Evolutionary conservation across 2,329 filamentous ascomycete genomes (phyloP).

Genomic region (Orbilia brochopaga): DNA sequence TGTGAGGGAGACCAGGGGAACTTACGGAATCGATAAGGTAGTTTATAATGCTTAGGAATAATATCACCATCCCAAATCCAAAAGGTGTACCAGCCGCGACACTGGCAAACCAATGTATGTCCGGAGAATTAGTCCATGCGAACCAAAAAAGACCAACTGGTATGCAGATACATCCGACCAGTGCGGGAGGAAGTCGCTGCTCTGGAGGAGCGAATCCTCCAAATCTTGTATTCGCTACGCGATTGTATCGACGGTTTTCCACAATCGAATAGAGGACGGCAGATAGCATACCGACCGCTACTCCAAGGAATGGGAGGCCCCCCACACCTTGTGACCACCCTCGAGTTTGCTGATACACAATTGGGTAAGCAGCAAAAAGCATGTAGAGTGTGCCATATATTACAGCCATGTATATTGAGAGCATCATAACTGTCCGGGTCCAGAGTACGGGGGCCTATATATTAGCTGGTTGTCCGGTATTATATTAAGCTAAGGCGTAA

Average conservation of each 20-base stretch:
- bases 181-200: slow-evolving; percentile 67
- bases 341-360: slow-evolving; percentile 69
- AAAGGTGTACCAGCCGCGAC: slow-evolving; percentile 64
- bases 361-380: slow-evolving; percentile 68
- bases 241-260: slow-evolving; percentile 65
- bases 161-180: slow-evolving; percentile 68
- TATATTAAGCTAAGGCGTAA: background rate
- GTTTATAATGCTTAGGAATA: slow-evolving; percentile 71
- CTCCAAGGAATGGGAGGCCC: slow-evolving; percentile 71
- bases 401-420: slow-evolving; percentile 71
- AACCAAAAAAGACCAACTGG: slow-evolving; percentile 73
- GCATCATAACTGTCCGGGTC: slow-evolving; percentile 62
- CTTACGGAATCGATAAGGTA: slow-evolving; percentile 69
- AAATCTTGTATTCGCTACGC: slow-evolving; percentile 59
- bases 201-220: slow-evolving; percentile 70
- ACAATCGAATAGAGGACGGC: slow-evolving; percentile 65
- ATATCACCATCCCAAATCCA: slow-evolving; percentile 67
- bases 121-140: slow-evolving; percentile 68
- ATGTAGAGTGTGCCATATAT: slow-evolving; percentile 66
- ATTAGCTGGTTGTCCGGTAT: background rate
- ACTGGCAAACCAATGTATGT: slow-evolving; percentile 65
- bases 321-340: slow-evolving; percentile 68
- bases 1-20: slow-evolving; percentile 56
- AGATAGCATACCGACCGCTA: slow-evolving; percentile 70
- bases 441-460: background rate